Base-by-base conservation (phyloP, 2,329 filamentous ascomycete species). In the Colletotrichum spinosum region DNA sequence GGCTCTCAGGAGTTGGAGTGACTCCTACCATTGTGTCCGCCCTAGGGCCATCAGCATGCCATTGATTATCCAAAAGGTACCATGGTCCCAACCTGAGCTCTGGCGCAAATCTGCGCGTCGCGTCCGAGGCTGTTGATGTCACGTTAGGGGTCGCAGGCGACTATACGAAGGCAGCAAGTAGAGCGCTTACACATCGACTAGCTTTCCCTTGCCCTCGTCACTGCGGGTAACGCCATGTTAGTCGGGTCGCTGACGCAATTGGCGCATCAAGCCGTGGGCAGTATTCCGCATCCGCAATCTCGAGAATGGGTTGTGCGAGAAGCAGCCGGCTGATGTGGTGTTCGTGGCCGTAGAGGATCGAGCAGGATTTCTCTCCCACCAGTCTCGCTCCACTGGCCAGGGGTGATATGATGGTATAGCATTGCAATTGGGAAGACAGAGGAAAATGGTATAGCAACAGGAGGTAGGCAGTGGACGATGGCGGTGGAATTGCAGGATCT, bases 131-230 rank as follows among this genome's bases (percentile, higher is more conserved):
- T 63, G 70, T 68, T 51, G 42, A 62, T 25, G 25, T 52, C 39
- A 60, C 54, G 60, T 60, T 70, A 67, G 67, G 57, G 35, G 38
- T 64, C 55, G 60, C 62, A 60, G 64, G 52, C 45, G 56, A 58
- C 66, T 60, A 60, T 60, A 60, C 59, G 42, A 62, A 65, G 65
- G 69, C 37, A 52, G 10, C 37, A 15, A 56, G 52, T 44, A 41
- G 35, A 52, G 71, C 66, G 69, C 69, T 50, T 73, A 76, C 62
- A 76, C 76, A 60, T 78, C 77, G 58, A 72, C 73, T 68, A 79
- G 68, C 67, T 79, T 79, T 57, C 77, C 77, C 70, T 79, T 79
- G 68, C 76, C 76, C 71, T 78, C 75, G 69, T 78, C 75, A 65
- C 76, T 76, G 76, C 61, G 58, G 60, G 42, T 44, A 15, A 55